Base-by-base conservation (phyloP, 768 basidiomycete genomes). In the Saitozyma podzolica region DNA sequence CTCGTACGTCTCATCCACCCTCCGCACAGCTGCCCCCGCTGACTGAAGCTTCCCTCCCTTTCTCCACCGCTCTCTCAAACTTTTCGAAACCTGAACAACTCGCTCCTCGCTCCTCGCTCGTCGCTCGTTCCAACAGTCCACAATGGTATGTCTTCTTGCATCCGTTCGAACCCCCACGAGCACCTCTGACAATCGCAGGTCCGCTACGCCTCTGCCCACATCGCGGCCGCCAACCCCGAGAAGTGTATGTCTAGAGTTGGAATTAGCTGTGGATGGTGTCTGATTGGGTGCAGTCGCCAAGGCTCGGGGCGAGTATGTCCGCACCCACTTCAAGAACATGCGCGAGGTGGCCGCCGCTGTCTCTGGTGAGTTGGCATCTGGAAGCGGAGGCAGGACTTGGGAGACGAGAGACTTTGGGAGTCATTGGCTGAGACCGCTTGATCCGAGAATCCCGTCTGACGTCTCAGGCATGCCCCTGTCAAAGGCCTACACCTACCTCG, bases 321-420 rank as follows among this genome's bases (percentile, higher is more conserved):
- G 94, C 75, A 98, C 96, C 53, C 95, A 97, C 84, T 99, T 96
- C 88, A 99, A 99, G 89, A 99, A 98, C 87, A 98, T 96, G 92
- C 88, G 91, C 67, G 96, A 99, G 83, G 96, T 98, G 60, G 94
- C 91, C 56, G 95, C 95, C 68, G 92, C 90, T 70, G 84, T 97
- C 68, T 86, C 88, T 69, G 94, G 93, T 92, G 68, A 76, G 85
- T 81, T 19, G 10, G 17, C 19, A 20, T 62, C 17, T 10, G 16
- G 49, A 39, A 19, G 20, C 43, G 29, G 11, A 8, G 39, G 45
- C 11, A 20, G 58, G 40, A 51, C 16, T 10, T 10, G 37, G 20
- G 14, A 40, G 8, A 56, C 40, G 17, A 11, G 50, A 41, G 48
- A n/a, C 50, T 50, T 9, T 17, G 41, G 53, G 37, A 40, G 53